phyloP scores from a whole-genome alignment of 192 early-diverging fungal species.

The Thoreauomyces humboldtii region DNA sequence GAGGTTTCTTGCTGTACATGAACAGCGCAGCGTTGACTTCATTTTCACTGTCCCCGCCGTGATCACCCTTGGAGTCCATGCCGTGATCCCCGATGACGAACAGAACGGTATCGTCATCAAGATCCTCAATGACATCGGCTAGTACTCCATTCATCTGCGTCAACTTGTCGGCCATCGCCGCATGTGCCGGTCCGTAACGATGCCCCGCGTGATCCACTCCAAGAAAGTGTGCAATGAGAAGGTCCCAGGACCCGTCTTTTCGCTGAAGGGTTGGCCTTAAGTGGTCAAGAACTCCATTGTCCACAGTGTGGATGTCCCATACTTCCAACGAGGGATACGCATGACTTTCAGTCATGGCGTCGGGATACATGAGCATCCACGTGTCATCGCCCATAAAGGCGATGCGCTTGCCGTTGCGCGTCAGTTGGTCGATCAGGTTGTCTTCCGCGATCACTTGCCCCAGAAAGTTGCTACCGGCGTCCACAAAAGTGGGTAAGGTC shows the following conservation, averaged over 20 bases:
- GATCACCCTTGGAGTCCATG: slow-evolving; percentile 93
- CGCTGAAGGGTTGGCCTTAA: slow-evolving; percentile 44
- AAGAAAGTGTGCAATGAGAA: slow-evolving; percentile 87
- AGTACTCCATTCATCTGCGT: slow-evolving; percentile 81
- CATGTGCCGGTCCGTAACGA: slow-evolving; percentile 81
- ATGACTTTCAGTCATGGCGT: slow-evolving; percentile 46
- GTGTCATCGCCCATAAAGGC: slow-evolving; percentile 94
- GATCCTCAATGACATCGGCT: slow-evolving; percentile 53
- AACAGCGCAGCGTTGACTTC: slow-evolving; percentile 87
- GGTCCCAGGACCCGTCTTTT: slow-evolving; percentile 58
- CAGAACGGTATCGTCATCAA: slow-evolving; percentile 78
- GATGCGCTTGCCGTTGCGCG: slow-evolving; percentile 14
- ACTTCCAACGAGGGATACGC: slow-evolving; percentile 65
- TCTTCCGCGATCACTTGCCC: slow-evolving; percentile 51
- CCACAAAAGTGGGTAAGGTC: slow-evolving; percentile 60
- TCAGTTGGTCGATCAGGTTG: slow-evolving; percentile 50
- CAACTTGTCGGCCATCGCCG: slow-evolving; percentile 83
- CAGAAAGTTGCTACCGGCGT: slow-evolving; percentile 59
- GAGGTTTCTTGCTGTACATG: slow-evolving; percentile 68
- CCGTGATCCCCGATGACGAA: slow-evolving; percentile 97
- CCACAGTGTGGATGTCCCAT: slow-evolving; percentile 91
- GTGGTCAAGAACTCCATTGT: slow-evolving; percentile 75
- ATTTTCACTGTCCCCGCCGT: slow-evolving; percentile 90
- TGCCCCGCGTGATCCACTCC: slow-evolving; percentile 98
- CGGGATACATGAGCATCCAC: slow-evolving; percentile 86